Evolutionary conservation across 129 eudicot species (phyloP).

Genomic region (Flaveria linearis): DNA sequence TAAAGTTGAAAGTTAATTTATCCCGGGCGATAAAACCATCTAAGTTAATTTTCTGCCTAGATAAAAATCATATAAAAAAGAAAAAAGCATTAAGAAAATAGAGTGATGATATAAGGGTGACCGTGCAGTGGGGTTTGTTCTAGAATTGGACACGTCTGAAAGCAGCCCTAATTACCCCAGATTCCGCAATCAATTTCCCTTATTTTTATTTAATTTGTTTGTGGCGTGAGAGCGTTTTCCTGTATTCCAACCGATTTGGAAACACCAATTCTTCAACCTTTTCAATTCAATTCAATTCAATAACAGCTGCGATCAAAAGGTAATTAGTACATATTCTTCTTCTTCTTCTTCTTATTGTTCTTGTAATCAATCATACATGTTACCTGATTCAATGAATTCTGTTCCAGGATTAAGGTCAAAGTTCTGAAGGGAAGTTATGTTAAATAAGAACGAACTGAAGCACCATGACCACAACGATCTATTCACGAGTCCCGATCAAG

Average conservation of each 20-base stretch:
- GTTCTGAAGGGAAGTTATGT: background rate
- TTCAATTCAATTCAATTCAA: background rate
- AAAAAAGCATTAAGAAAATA: too few relatives aligned
- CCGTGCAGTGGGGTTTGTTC: too few relatives aligned
- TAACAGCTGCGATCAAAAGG: conserved; percentile 5
- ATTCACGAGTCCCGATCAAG: background rate
- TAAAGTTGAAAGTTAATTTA: too few relatives aligned
- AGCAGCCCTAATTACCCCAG: too few relatives aligned
- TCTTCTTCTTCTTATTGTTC: background rate
- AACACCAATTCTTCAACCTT: background rate
- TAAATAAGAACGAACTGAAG: background rate
- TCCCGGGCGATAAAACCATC: too few relatives aligned
- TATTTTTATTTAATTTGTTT: background rate
- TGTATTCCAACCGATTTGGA: background rate
- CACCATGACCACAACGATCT: background rate
- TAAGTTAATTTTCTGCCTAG: too few relatives aligned
- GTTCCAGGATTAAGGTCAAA: background rate
- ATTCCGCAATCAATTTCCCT: too few relatives aligned
- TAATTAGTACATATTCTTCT: background rate
- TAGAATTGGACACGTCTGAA: too few relatives aligned
- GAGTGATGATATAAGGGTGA: too few relatives aligned
- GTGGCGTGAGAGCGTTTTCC: background rate
- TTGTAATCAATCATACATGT: background rate
- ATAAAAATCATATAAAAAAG: too few relatives aligned
- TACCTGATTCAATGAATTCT: background rate